Conservation (phyloP, 176 grass and related monocot genomes). For the Carex littledalei region DNA sequence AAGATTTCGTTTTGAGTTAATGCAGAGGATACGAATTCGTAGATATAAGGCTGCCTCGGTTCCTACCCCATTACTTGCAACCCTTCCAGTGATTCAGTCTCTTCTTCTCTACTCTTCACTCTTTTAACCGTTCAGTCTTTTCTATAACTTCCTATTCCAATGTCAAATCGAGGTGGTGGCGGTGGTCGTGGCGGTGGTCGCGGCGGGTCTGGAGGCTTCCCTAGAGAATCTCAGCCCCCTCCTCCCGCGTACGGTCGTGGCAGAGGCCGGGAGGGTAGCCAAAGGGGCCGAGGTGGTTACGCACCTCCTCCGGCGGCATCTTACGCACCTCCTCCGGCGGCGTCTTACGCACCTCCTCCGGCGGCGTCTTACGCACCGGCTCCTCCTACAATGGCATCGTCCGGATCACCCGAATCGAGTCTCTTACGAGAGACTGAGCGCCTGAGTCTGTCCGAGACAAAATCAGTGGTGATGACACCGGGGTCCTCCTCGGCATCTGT, state of each 20-base stretch:
- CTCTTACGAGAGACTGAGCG: constrained; percentile 5
- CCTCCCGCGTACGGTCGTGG: not conserved
- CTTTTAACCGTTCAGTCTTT: no score
- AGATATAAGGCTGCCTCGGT: not conserved
- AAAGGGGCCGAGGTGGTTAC: not conserved
- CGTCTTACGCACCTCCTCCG: no score
- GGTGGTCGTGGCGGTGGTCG: not conserved
- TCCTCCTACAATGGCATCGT: not conserved
- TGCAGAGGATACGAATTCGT: no score
- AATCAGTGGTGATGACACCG: not conserved
- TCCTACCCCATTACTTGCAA: not conserved
- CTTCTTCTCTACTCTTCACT: not conserved
- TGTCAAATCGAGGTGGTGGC: constrained; percentile 7
- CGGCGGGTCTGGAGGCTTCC: not conserved
- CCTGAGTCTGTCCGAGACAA: not conserved
- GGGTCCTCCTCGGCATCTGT: not conserved
- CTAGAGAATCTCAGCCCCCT: not conserved
- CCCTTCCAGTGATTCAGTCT: not conserved
- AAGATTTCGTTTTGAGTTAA: no score
- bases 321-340: not conserved
- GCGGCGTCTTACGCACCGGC: no score
- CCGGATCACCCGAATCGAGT: not conserved
- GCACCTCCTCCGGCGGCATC: not conserved
- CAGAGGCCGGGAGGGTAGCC: not conserved
- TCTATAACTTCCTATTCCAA: not conserved